Conservation (phyloP, 352 stramenopile species). For the Aphanomyces invadans region DNA sequence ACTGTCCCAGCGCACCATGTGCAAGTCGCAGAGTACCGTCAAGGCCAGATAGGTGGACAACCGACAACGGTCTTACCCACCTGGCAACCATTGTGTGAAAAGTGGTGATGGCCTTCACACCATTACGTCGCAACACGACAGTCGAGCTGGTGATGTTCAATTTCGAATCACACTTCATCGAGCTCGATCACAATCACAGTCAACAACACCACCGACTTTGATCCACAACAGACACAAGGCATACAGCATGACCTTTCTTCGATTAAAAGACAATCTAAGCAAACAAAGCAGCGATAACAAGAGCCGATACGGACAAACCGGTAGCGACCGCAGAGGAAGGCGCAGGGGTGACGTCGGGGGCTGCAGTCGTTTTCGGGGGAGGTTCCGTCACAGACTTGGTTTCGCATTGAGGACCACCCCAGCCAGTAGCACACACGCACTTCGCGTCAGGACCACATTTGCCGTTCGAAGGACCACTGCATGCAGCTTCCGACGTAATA, state of each 20-base stretch:
- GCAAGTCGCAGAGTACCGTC: too few relatives aligned
- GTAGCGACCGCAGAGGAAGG: neutral
- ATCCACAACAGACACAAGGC: too few relatives aligned
- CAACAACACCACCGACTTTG: too few relatives aligned
- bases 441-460: constrained; percentile 40
- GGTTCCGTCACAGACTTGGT: neutral
- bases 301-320: neutral
- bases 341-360: neutral
- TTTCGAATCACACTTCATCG: too few relatives aligned
- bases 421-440: constrained; percentile 53
- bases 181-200: too few relatives aligned
- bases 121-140: too few relatives aligned
- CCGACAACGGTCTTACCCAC: too few relatives aligned
- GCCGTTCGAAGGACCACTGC: constrained; percentile 33
- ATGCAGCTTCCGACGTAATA: constrained; percentile 23
- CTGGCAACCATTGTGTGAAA: too few relatives aligned
- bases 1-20: too few relatives aligned
- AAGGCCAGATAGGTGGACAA: too few relatives aligned
- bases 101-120: too few relatives aligned
- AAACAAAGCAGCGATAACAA: neutral
- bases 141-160: too few relatives aligned
- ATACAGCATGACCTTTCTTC: neutral
- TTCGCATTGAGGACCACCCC: constrained; percentile 60
- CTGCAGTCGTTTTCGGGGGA: neutral
- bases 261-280: constrained; percentile 11